Conservation (phyloP, 2,329 filamentous ascomycete species). For the Geosmithia putterillii region DNA sequence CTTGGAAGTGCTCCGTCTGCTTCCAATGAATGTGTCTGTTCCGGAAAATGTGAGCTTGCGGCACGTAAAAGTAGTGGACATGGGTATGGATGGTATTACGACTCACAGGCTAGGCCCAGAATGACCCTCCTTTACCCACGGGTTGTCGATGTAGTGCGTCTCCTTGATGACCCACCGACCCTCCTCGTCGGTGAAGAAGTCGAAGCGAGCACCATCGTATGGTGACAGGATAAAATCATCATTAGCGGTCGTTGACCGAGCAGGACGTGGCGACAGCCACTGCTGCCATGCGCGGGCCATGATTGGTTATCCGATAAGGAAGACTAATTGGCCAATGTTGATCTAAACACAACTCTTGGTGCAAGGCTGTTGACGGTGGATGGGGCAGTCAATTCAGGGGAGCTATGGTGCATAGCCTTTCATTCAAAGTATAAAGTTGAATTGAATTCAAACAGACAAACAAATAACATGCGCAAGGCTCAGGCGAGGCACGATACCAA, state of each 20-base stretch:
- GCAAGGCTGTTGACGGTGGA: no score
- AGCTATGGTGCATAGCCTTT: no score
- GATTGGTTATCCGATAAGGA: neutral
- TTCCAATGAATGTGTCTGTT: conserved; percentile 8
- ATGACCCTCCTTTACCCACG: conserved; percentile 4
- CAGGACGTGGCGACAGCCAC: conserved; percentile 6
- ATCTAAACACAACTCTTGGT: no score
- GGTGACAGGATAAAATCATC: neutral
- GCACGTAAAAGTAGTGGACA: neutral
- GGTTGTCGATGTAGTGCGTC: conserved; percentile 7
- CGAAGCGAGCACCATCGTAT: conserved; percentile 4
- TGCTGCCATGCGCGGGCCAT: conserved; percentile 8
- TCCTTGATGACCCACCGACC: conserved; percentile 5
- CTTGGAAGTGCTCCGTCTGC: conserved; percentile 8
- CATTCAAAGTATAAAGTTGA: no score
- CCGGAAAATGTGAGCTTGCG: neutral
- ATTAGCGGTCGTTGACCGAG: conserved; percentile 1
- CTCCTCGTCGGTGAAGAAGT: conserved; percentile 2
- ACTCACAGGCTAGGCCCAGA: conserved; percentile 8
- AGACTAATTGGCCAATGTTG: neutral
- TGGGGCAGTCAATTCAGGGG: no score
- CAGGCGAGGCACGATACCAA: neutral
- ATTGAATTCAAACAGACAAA: no score
- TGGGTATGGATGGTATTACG: neutral
- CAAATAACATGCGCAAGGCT: no score